Base-by-base conservation (phyloP, 805 yeast species). In the Schwanniomyces vanrijiae region DNA sequence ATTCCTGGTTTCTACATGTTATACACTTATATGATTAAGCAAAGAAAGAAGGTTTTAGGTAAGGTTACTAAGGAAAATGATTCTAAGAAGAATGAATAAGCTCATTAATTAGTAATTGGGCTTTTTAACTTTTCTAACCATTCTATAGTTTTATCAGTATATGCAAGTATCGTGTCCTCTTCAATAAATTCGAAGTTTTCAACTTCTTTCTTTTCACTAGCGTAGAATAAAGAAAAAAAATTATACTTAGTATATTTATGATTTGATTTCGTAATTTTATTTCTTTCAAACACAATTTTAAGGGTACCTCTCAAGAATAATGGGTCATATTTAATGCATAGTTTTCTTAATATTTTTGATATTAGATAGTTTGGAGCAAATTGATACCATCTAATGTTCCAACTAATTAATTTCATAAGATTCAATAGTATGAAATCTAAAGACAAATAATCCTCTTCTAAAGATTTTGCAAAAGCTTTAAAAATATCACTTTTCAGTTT, bases 1-100 rank as follows among this genome's bases (percentile, higher is more conserved):
- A 75, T 85, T 28, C 97, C 98, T 8, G 96, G 97, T 1, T 81
- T 91, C 65, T 90, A 89, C 64, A 78, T 84, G 56, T 73, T 94
- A 58, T 94, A 83, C 71, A 76, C 86, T 11, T 91, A 94, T 64
- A 91, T 94, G 97, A 75, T 92, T 59, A 80, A 76, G 54, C 97
- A 92, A 73, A 84, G 99, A 70, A 76, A 75, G 64, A 88, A 89
- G 73, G 90, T 84, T 3, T 73, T 85, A 76, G 82, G 77, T 45
- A 61, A 46, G 34, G n/a, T 13, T 26, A 33, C 31, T 26, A 42
- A 28, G 34, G 42, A 20, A 29, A 43, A 20, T 20, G 28, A 40
- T 26, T 37, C 18, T 10, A 25, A 33, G 26, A 7, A 39, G 37
- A 33, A 29, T 34, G 22, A 40, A 22, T 33, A 28, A 29, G 22